Percentiles rank a stretch among this genome's conserved stretches.
phyloP scores from a whole-genome alignment of 257 asterid genomes.

The Anisodus acutangulus region DNA sequence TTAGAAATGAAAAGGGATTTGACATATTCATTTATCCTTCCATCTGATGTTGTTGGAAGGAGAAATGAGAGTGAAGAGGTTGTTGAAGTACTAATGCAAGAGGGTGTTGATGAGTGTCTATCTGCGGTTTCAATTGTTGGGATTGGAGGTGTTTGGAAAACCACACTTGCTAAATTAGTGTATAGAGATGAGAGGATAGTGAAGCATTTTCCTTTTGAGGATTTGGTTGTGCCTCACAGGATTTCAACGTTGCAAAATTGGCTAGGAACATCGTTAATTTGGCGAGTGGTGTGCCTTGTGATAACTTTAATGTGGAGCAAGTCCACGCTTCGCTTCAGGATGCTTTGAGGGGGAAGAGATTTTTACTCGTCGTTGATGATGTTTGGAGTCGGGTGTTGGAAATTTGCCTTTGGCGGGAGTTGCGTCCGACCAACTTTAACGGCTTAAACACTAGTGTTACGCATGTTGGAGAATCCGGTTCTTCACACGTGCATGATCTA shows the following conservation, averaged over 20 bases:
- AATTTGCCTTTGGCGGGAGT: no score
- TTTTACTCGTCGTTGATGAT: constrained; percentile 34
- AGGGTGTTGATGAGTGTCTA: neutral
- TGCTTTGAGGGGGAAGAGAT: constrained; percentile 22
- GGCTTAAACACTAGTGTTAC: no score
- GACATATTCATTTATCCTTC: constrained; percentile 10
- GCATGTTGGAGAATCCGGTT: no score
- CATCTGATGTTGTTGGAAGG: constrained; percentile 34
- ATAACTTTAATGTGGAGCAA: neutral
- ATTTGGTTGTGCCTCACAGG: constrained; percentile 33
- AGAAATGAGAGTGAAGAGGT: constrained; percentile 24
- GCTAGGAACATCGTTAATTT: constrained; percentile 17
- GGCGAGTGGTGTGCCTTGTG: constrained; percentile 21
- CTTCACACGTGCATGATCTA: no score
- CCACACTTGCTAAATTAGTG: constrained; percentile 32
- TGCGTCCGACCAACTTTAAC: no score
- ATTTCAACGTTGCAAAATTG: neutral
- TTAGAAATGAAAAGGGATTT: constrained; percentile 4
- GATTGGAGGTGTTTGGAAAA: constrained; percentile 29
- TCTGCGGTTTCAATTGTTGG: constrained; percentile 32
- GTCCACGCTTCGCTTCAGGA: constrained; percentile 11
- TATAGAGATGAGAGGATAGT: constrained; percentile 29
- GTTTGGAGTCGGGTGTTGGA: constrained; percentile 19
- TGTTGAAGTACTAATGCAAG: constrained; percentile 7
- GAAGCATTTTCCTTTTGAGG: neutral